Base-by-base conservation (phyloP, 2,329 filamentous ascomycete genomes). In the Alternaria metachromatica region DNA sequence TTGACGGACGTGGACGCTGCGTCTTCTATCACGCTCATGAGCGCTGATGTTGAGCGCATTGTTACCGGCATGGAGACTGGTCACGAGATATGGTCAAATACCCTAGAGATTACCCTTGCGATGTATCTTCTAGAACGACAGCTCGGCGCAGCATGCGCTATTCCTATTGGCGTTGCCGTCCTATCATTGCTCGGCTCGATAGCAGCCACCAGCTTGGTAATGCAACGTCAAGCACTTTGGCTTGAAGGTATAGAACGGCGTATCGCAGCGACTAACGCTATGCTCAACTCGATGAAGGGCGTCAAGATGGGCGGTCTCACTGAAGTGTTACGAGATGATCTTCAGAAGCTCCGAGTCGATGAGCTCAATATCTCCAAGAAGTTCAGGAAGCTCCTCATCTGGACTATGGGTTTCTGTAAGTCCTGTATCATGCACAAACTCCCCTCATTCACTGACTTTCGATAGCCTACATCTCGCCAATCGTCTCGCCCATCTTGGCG, bases 71-170 rank as follows among this genome's bases (percentile, higher is more conserved):
- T 78, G 76, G 72, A 76, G 49, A 77, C 73, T 10, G 71, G 74
- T 9, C 76, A 79, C 54, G 77, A 80, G 67, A 59, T 78, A 9
- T 80, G 77, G 77, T 70, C 76, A 10, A 78, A 78, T 43, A 55
- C 76, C 0, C 63, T 85, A 1, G 81, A 87, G 63, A 79, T 84
- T 5, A 80, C 70, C 5, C 57, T 87, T 2, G 82, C 82, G 0
- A 81, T 82, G 51, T 87, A 80, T 71, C 76, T 87, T 0, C 75
- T 88, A 0, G 76, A 86, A 20, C 68, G 67, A 5, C 80, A 85
- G 51, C 68, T 88, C 1, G 85, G 86, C 0, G 73, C 78, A 0
- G 84, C 84, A 0, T 87, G 84, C 43, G 71, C 82, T 0, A 82
- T 83, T 0, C 85, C 86, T 0, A 77, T 88, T 6, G 78, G 81